These are phyloP conservation scores for Rostrohypoxylon terebratum DNA, from an alignment of 495 filamentous ascomycete genomes.

Conservation along the genomic window DNA sequence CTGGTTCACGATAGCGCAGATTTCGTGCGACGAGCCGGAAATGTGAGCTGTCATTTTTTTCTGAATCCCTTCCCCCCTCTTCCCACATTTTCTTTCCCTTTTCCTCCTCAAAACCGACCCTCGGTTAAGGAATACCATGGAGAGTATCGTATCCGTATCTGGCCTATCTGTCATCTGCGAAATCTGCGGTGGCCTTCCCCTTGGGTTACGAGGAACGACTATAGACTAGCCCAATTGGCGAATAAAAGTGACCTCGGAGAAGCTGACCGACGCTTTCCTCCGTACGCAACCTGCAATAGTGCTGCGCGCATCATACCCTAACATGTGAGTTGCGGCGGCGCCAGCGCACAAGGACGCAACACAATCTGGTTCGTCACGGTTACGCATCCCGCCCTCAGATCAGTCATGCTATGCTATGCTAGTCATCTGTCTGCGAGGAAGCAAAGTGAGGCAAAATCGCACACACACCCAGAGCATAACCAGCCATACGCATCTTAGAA, in stretches of 20 bases:
- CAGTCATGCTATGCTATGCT: slow-evolving; percentile 26
- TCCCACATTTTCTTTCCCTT: slow-evolving; percentile 13
- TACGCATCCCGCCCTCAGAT: slow-evolving; percentile 37
- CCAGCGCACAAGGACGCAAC: slow-evolving; percentile 28
- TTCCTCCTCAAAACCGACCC: slow-evolving; percentile 15
- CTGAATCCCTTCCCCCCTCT: slow-evolving; percentile 4
- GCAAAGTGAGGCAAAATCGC: neutral
- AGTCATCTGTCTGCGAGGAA: slow-evolving; percentile 37
- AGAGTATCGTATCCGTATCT: slow-evolving; percentile 29
- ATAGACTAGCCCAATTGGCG: slow-evolving; percentile 37
- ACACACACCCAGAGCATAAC: neutral
- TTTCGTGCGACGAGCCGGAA: slow-evolving; percentile 27
- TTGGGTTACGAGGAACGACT: slow-evolving; percentile 18
- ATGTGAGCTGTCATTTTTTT: slow-evolving; percentile 41
- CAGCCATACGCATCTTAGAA: slow-evolving; percentile 5
- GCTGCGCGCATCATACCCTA: slow-evolving; percentile 42
- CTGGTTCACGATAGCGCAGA: slow-evolving; percentile 38
- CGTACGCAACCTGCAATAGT: slow-evolving; percentile 30
- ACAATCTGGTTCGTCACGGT: slow-evolving; percentile 41
- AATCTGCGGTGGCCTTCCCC: slow-evolving; percentile 16
- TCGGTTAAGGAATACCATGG: slow-evolving; percentile 29
- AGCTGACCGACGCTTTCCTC: slow-evolving; percentile 38
- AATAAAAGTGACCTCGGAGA: slow-evolving; percentile 34
- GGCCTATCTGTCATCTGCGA: slow-evolving; percentile 18
- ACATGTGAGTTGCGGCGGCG: slow-evolving; percentile 37